Evolutionary conservation across 2,329 filamentous ascomycete genomes (phyloP).

Genomic region (Colletotrichum sp.): DNA sequence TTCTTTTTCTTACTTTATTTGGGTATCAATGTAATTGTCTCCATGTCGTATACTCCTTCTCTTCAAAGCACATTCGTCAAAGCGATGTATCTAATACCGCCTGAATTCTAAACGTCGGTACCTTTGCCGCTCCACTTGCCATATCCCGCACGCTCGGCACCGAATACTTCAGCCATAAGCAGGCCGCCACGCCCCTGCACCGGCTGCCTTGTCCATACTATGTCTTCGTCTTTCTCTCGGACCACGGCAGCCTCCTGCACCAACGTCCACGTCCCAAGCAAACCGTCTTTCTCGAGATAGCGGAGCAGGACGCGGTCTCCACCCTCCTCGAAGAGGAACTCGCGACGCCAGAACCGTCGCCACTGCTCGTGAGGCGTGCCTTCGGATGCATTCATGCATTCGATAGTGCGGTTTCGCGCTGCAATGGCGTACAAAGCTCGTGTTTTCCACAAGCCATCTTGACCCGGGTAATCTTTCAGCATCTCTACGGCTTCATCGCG

Average conservation of each 20-base stretch:
- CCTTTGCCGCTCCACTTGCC: too few relatives aligned
- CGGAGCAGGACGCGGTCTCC: constrained; percentile 35
- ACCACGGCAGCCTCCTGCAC: constrained; percentile 42
- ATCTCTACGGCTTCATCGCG: constrained; percentile 36
- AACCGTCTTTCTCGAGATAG: constrained; percentile 28
- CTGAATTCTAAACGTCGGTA: not conserved
- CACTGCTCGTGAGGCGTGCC: constrained; percentile 34
- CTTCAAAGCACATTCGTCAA: not conserved
- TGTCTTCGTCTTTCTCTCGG: constrained; percentile 26
- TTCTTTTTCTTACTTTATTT: not conserved
- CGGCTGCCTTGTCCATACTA: constrained; percentile 39
- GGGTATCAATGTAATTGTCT: not conserved
- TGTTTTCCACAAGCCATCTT: constrained; percentile 37
- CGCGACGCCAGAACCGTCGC: constrained; percentile 34
- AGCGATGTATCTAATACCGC: not conserved
- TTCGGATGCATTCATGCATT: constrained; percentile 30
- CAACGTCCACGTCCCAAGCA: constrained; percentile 37
- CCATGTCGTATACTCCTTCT: not conserved
- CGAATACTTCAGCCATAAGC: constrained; percentile 20
- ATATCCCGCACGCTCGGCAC: not conserved
- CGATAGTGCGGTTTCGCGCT: constrained; percentile 28
- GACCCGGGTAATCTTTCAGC: constrained; percentile 36
- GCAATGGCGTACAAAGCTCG: constrained; percentile 31
- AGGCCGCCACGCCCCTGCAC: constrained; percentile 29
- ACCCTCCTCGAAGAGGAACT: constrained; percentile 38